Percentiles rank a stretch among this genome's conserved stretches.
phyloP scores from a whole-genome alignment of 176 grass and related monocot genomes.

The Miscanthus lutarioriparius region DNA sequence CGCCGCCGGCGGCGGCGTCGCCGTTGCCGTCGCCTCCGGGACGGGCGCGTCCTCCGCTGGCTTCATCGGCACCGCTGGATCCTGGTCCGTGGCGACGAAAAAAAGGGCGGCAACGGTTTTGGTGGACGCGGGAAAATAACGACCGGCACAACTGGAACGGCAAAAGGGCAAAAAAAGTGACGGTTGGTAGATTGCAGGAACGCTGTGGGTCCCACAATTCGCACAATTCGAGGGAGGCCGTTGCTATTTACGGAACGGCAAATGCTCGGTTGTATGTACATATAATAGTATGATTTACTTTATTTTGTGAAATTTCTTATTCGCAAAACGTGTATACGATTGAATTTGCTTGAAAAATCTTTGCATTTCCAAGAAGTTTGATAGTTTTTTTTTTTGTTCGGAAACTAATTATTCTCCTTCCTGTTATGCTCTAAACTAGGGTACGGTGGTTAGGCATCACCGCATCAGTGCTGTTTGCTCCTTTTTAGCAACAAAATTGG shows the following conservation, averaged over 20 bases:
- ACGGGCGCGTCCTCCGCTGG: slow-evolving; percentile 23
- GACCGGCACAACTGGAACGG: background rate
- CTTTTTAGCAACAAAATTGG: background rate
- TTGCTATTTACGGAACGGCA: slow-evolving; percentile 27
- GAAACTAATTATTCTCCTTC: too few relatives aligned
- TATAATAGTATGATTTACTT: background rate
- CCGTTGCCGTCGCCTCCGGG: background rate
- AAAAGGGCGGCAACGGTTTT: background rate
- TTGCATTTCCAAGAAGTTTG: background rate
- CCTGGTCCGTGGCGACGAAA: background rate
- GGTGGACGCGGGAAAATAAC: slow-evolving; percentile 33
- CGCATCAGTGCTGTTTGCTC: background rate
- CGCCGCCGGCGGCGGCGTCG: background rate
- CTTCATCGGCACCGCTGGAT: slow-evolving; percentile 25
- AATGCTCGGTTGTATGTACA: background rate
- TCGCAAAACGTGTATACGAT: background rate
- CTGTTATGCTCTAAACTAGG: too few relatives aligned
- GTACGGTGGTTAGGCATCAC: too few relatives aligned
- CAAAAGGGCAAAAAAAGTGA: background rate
- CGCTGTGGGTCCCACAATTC: background rate
- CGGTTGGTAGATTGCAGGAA: background rate
- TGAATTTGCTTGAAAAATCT: background rate
- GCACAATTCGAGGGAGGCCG: slow-evolving; percentile 14
- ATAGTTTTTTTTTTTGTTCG: background rate
- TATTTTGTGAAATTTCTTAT: background rate